Conservation (phyloP, 208 protist species). For the Trichomonas gallinae region DNA sequence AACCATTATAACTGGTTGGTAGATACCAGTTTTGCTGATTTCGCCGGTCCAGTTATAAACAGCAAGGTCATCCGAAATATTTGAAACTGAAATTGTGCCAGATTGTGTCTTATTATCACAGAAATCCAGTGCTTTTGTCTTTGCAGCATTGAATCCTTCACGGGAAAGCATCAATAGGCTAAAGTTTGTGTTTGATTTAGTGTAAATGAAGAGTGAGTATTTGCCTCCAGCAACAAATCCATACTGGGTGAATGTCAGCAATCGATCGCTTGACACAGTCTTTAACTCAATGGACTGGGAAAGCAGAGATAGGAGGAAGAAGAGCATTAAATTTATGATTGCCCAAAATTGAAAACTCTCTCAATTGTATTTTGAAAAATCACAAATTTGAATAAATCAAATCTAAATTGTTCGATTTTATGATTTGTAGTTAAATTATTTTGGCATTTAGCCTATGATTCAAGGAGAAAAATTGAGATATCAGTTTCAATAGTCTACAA, state of each 20-base stretch:
- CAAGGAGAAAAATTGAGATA: too few relatives aligned
- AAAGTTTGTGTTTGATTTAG: not conserved
- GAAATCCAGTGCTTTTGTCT: not conserved
- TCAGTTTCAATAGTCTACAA: too few relatives aligned
- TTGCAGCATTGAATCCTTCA: not conserved
- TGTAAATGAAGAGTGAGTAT: not conserved
- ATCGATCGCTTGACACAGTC: not conserved
- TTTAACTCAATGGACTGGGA: not conserved
- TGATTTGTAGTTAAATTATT: too few relatives aligned
- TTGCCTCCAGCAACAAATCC: not conserved
- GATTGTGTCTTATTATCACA: not conserved
- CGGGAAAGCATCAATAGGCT: not conserved
- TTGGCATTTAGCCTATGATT: too few relatives aligned
- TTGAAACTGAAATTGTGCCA: not conserved
- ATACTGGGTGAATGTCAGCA: not conserved
- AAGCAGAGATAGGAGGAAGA: too few relatives aligned
- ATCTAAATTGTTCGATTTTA: too few relatives aligned
- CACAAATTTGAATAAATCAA: too few relatives aligned
- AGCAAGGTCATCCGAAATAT: not conserved
- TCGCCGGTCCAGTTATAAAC: not conserved
- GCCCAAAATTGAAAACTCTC: too few relatives aligned
- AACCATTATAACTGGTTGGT: not conserved
- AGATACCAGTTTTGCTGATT: not conserved
- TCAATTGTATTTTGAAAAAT: too few relatives aligned
- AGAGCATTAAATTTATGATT: too few relatives aligned